Conservation (phyloP, 768 basidiomycete genomes). For the Paxillus ammoniavirescens region DNA sequence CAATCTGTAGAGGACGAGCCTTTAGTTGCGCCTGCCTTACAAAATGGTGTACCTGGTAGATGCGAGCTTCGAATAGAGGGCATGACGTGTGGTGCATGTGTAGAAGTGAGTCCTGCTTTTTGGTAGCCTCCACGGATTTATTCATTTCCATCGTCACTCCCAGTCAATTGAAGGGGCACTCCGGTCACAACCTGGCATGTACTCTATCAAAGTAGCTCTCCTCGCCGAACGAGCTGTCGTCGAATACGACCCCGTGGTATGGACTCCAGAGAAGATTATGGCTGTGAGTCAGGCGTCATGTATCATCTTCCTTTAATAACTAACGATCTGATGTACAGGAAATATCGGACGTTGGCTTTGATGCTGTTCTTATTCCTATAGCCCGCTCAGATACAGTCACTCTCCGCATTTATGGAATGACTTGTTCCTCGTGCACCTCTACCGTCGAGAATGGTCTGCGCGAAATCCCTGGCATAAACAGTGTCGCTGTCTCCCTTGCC, state of each 20-base stretch:
- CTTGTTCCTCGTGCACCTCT: slow-evolving; percentile 77
- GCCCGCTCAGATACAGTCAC: slow-evolving; percentile 64
- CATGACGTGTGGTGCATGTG: slow-evolving; percentile 89
- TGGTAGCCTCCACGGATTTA: not conserved
- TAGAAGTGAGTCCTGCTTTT: slow-evolving; percentile 56
- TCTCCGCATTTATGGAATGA: slow-evolving; percentile 90
- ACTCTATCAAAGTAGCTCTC: slow-evolving; percentile 92
- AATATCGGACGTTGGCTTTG: slow-evolving; percentile 92
- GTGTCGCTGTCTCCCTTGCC: slow-evolving; percentile 70
- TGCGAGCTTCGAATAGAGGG: slow-evolving; percentile 84
- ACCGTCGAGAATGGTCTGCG: slow-evolving; percentile 72
- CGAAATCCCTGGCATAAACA: slow-evolving; percentile 68
- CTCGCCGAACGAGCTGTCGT: slow-evolving; percentile 90
- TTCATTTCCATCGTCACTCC: not conserved
- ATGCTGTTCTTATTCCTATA: slow-evolving; percentile 73
- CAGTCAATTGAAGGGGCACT: slow-evolving; percentile 87
- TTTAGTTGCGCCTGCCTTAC: slow-evolving; percentile 24
- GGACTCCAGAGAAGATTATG: slow-evolving; percentile 80
- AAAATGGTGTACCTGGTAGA: slow-evolving; percentile 38
- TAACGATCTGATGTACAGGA: slow-evolving; percentile 49
- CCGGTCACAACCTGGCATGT: slow-evolving; percentile 81
- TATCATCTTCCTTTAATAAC: not conserved
- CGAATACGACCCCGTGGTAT: slow-evolving; percentile 82
- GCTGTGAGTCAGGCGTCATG: slow-evolving; percentile 40
- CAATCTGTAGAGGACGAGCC: slow-evolving; percentile 19